phyloP scores from a whole-genome alignment of 192 early-diverging fungal species.

The Allomyces arbusculus region DNA sequence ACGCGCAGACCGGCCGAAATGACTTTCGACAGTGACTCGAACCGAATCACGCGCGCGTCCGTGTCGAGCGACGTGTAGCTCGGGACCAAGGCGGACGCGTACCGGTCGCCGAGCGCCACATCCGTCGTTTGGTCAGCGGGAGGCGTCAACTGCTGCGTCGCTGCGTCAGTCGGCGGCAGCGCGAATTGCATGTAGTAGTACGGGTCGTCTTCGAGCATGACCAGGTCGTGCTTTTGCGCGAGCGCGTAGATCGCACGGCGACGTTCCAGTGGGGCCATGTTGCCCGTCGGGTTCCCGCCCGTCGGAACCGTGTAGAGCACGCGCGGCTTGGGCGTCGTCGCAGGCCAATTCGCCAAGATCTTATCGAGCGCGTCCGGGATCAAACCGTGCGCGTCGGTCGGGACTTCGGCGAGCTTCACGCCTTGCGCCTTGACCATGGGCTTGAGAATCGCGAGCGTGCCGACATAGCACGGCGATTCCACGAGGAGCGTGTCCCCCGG shows the following conservation, averaged over 20 bases:
- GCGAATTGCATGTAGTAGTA: constrained; percentile 78
- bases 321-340: constrained; percentile 14
- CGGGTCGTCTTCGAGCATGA: constrained; percentile 90
- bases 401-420: constrained; percentile 19
- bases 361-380: constrained; percentile 32
- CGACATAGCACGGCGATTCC: constrained; percentile 44
- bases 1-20: constrained; percentile 68
- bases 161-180: background rate
- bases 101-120: background rate
- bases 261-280: constrained; percentile 50
- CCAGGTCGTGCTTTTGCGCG: constrained; percentile 47
- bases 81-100: constrained; percentile 19
- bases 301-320: constrained; percentile 61
- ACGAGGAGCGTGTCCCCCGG: constrained; percentile 37
- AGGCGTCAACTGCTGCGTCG: constrained; percentile 10
- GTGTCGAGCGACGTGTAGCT: constrained; percentile 77
- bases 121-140: constrained; percentile 3
- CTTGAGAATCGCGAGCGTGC: constrained; percentile 25
- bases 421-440: background rate
- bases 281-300: constrained; percentile 81
- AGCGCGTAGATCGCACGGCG: constrained; percentile 60
- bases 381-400: constrained; percentile 41
- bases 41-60: constrained; percentile 71
- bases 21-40: constrained; percentile 86
- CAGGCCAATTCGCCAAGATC: constrained; percentile 20